Conservation (phyloP, 2,329 filamentous ascomycete genomes). For the Xylaria sp. region DNA sequence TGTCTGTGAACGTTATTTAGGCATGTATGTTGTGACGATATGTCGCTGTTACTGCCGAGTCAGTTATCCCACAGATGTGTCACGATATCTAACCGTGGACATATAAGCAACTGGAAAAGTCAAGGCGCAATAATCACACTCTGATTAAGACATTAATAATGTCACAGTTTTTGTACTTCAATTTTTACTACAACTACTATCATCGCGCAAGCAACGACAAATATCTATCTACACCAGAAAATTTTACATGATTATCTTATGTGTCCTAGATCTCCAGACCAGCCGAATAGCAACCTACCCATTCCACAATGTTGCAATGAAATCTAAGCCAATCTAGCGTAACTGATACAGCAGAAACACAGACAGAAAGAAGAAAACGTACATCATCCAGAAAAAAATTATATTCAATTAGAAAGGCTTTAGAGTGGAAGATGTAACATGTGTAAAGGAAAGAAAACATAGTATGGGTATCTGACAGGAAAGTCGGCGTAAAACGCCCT, state of each 20-base stretch:
- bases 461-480: slow-evolving; percentile 30
- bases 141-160: no score
- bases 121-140: no score
- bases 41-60: no score
- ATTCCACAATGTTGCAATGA: no score
- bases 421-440: slow-evolving; percentile 3
- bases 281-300: neutral
- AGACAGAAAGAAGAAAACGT: neutral
- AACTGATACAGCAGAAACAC: neutral
- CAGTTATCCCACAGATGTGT: no score
- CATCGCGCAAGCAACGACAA: neutral
- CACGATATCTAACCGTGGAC: no score
- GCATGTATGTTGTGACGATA: no score
- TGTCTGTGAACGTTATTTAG: no score
- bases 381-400: slow-evolving; percentile 20
- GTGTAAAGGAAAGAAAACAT: slow-evolving; percentile 9
- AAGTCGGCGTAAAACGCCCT: slow-evolving; percentile 5
- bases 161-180: neutral
- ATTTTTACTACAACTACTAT: neutral
- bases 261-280: neutral
- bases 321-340: neutral
- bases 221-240: neutral
- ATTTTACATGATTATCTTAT: neutral
- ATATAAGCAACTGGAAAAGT: no score
- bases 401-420: slow-evolving; percentile 28